Conservation (phyloP, 148 eudicot genomes). For the Beta vulgaris region DNA sequence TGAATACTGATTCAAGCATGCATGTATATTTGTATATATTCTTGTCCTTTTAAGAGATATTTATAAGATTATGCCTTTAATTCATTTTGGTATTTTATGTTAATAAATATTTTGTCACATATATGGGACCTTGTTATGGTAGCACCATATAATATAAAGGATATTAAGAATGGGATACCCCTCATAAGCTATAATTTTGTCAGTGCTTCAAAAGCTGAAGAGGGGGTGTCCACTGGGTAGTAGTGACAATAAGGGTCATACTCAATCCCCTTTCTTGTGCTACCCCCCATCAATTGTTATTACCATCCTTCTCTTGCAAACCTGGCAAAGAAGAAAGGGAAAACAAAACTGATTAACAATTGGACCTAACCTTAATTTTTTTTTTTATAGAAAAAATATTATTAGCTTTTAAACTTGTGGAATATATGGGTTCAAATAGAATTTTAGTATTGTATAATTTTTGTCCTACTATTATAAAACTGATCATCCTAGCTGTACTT, state of each 20-base stretch:
- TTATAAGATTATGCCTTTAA: neutral
- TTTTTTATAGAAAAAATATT: neutral
- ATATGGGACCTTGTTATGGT: conserved; percentile 19
- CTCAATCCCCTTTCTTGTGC: conserved; percentile 14
- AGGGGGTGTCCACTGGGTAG: conserved; percentile 4
- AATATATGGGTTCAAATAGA: too few species aligned
- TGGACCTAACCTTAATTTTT: conserved; percentile 26
- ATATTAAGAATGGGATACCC: neutral
- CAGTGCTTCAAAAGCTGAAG: conserved; percentile 26
- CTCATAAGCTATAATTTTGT: conserved; percentile 20
- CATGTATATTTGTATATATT: neutral
- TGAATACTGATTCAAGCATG: conserved; percentile 2
- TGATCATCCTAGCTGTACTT: too few species aligned
- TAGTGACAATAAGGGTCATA: conserved; percentile 15
- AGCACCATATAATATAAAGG: neutral
- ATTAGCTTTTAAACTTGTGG: too few species aligned
- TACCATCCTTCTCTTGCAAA: conserved; percentile 23
- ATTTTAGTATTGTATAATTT: too few species aligned
- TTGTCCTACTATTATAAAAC: too few species aligned
- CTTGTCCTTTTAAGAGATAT: conserved; percentile 2
- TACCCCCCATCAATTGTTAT: conserved; percentile 24
- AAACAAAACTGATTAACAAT: neutral
- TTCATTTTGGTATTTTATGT: too few species aligned
- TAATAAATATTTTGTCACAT: neutral
- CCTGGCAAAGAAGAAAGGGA: conserved; percentile 26